Conservation (phyloP, 1,284 basidiomycete genomes). For the Volvariella volvacea region DNA sequence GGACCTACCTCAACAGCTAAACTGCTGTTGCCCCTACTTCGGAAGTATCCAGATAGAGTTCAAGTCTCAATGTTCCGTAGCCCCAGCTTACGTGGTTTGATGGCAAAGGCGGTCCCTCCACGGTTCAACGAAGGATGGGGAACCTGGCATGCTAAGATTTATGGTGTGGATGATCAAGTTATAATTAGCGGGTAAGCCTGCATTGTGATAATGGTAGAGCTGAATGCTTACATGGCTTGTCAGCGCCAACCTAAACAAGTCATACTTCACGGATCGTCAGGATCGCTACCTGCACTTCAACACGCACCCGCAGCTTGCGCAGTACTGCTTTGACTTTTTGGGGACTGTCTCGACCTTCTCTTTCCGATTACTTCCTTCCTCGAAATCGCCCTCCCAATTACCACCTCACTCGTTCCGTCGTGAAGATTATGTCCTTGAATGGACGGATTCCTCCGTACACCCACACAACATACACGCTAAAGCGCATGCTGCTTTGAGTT, state of each 20-base stretch:
- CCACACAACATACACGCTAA: conserved; percentile 56
- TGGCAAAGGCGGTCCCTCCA: conserved; percentile 79
- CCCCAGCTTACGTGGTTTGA: conserved; percentile 72
- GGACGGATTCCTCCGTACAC: conserved; percentile 49
- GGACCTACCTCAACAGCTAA: conserved; percentile 71
- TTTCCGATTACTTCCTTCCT: conserved; percentile 49
- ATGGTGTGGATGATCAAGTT: conserved; percentile 88
- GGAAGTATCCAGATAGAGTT: conserved; percentile 69
- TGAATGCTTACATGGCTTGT: conserved; percentile 2
- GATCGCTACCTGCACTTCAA: conserved; percentile 87
- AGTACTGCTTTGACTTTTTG: conserved; percentile 83
- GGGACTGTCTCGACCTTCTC: conserved; percentile 69
- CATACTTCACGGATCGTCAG: conserved; percentile 94
- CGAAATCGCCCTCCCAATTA: not conserved
- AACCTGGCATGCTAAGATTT: conserved; percentile 96
- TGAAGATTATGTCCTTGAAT: conserved; percentile 40
- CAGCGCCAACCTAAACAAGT: conserved; percentile 91
- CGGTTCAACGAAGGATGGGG: conserved; percentile 98
- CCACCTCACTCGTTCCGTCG: conserved; percentile 21
- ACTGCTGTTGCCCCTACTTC: conserved; percentile 67
- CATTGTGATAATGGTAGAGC: conserved; percentile 3
- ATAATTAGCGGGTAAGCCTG: conserved; percentile 84
- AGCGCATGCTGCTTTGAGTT: conserved; percentile 37
- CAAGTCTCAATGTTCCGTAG: conserved; percentile 80
- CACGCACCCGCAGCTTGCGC: conserved; percentile 56